phyloP scores from a whole-genome alignment of 768 basidiomycete species.

The Rhodotorula taiwanensis region DNA sequence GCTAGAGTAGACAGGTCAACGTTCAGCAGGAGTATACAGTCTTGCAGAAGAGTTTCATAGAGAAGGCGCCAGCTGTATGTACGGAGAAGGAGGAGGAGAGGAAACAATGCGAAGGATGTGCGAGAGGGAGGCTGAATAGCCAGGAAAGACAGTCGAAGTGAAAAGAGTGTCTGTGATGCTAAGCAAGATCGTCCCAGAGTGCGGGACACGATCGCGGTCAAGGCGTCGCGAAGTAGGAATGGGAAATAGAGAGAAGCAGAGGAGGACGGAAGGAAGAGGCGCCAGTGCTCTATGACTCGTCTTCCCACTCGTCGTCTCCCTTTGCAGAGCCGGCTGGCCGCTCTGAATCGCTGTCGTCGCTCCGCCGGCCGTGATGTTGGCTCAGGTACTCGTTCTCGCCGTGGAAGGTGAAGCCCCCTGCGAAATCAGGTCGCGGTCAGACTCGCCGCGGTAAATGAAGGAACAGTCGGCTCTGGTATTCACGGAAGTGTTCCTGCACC shows the following conservation, averaged over 20 bases:
- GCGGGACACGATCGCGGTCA: no score
- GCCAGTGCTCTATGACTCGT: background rate
- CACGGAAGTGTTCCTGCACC: conserved; percentile 38
- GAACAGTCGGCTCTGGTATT: background rate
- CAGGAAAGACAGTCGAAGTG: background rate
- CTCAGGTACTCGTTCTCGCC: conserved; percentile 34
- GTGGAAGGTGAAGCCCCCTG: conserved; percentile 36
- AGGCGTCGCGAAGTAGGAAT: no score
- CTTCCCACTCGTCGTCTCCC: conserved; percentile 1
- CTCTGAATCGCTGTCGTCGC: background rate
- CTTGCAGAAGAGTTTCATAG: no score
- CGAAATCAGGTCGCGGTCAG: background rate
- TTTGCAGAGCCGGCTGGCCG: background rate
- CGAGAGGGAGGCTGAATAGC: background rate
- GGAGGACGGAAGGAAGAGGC: background rate
- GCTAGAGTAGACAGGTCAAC: background rate
- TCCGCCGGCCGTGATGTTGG: conserved; percentile 2
- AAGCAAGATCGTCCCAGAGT: background rate
- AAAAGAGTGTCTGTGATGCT: background rate
- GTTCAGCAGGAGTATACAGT: no score
- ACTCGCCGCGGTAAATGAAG: background rate
- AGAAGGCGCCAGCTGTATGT: no score
- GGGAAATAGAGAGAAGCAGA: background rate
- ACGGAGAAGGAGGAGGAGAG: background rate
- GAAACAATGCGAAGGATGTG: background rate